Evolutionary conservation across 2,329 filamentous ascomycete species (phyloP).

Genomic region (Mariannaea sp.): DNA sequence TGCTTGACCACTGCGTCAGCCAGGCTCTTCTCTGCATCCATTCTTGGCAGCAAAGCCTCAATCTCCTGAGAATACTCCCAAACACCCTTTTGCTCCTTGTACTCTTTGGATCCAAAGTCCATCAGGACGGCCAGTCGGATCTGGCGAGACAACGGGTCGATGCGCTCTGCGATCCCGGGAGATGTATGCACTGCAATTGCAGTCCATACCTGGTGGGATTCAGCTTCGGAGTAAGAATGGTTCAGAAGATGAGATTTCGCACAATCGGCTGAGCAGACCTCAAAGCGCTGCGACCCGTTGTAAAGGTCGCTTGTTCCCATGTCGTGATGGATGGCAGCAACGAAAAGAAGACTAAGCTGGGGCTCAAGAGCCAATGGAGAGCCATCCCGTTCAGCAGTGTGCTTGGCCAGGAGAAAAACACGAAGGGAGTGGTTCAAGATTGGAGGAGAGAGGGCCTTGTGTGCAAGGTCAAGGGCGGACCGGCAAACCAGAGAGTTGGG

Average conservation of each 20-base stretch:
- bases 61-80: slow-evolving; percentile 23
- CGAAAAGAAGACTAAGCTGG: slow-evolving; percentile 38
- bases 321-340: slow-evolving; percentile 45
- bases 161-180: slow-evolving; percentile 44
- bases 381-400: slow-evolving; percentile 30
- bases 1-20: slow-evolving; percentile 39
- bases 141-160: slow-evolving; percentile 41
- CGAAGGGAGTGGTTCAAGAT: slow-evolving; percentile 41
- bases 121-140: slow-evolving; percentile 40
- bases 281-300: slow-evolving; percentile 43
- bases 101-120: slow-evolving; percentile 39
- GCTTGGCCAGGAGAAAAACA: slow-evolving; percentile 36
- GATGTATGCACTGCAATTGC: slow-evolving; percentile 44
- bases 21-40: slow-evolving; percentile 34
- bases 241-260: slow-evolving; percentile 38
- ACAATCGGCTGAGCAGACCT: slow-evolving; percentile 41
- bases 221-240: slow-evolving; percentile 32
- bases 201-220: slow-evolving; percentile 42
- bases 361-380: slow-evolving; percentile 13
- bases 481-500: slow-evolving; percentile 24
- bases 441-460: slow-evolving; percentile 28
- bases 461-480: slow-evolving; percentile 25
- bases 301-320: slow-evolving; percentile 39
- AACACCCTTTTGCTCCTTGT: slow-evolving; percentile 11
- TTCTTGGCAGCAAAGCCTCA: slow-evolving; percentile 33